Evolutionary conservation across 202 grass and related monocot species (phyloP), one percentile per base, ranked within the genome.

Genomic region (Schoenoplectus triqueter): DNA sequence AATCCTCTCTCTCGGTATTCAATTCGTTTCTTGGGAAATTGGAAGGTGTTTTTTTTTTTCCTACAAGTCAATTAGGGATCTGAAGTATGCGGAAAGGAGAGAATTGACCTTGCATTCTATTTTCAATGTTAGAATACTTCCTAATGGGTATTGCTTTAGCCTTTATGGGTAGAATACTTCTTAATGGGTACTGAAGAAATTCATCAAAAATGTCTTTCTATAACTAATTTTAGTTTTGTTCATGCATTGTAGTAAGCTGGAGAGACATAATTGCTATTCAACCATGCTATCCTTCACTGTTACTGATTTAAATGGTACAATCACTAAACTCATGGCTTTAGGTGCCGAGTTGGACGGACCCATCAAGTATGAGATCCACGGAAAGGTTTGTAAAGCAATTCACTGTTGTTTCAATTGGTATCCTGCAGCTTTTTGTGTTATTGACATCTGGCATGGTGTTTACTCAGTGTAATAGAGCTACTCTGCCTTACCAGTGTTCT

Each of bases 271-370:
- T 84, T 82, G 56, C 10, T 98, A 92, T 90, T 95, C 90, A 63
- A 92, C 95, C 5, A 98, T 98, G 90, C 8, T 98, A 66, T 95
- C 95, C 3, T 98, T 98, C 78, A 95, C 95, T 11, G 93, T 95
- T 10, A 45, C 77, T 0, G 93, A 98, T 78, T 86, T 98, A 65
- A 95, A 89, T 74, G 90, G 44, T 49, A 95, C 95, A 19, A 89
- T 98, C 11, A 83, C 89, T 15, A 98, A 94, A 51, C 64, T 98
- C 76, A 92, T 95, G 87, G 63, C 87, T 9, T 73, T 98, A 5
- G 93, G 95, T 78, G 91, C 93, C 31, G 95, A 98, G 82, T 84
- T 98, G 77, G 95, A 98, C 55, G 91, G 93, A 10, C 86, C 95
- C 3, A 94, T 98, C 71, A 98, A 95, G 86, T 87, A 98, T 81